phyloP scores from a whole-genome alignment of 1,284 basidiomycete genomes.

The Lentinula novae-zelandiae region DNA sequence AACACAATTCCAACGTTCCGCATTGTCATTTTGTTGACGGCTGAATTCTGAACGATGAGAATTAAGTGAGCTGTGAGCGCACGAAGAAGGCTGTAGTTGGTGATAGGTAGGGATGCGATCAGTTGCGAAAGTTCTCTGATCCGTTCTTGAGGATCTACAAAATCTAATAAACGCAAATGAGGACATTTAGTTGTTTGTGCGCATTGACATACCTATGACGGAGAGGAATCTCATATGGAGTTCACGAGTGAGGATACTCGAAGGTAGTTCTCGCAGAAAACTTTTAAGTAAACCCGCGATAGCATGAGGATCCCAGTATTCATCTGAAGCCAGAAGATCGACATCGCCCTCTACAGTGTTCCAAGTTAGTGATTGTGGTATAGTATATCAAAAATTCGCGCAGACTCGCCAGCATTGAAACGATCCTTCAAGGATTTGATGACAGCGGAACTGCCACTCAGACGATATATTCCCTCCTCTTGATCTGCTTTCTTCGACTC shows the following conservation, averaged over 20 bases:
- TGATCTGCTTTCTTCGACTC: constrained; percentile 89
- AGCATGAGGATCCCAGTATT: constrained; percentile 94
- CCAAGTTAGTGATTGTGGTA: neutral
- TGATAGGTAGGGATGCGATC: constrained; percentile 82
- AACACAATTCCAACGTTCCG: constrained; percentile 98
- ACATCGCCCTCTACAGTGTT: constrained; percentile 78
- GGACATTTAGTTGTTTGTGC: constrained; percentile 3
- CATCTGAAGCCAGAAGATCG: constrained; percentile 79
- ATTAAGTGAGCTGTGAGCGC: constrained; percentile 96
- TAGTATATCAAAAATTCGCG: neutral
- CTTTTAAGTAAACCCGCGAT: constrained; percentile 90
- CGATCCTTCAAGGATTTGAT: constrained; percentile 92
- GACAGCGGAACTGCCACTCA: constrained; percentile 90
- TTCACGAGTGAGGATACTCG: constrained; percentile 88
- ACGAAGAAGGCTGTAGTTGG: constrained; percentile 92
- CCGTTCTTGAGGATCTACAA: constrained; percentile 84
- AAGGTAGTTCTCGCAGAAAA: constrained; percentile 87
- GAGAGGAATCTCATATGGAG: constrained; percentile 85
- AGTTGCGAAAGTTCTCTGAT: constrained; percentile 84
- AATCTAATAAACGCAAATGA: constrained; percentile 49
- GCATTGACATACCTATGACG: constrained; percentile 74
- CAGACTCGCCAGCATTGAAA: constrained; percentile 77
- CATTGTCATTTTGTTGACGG: constrained; percentile 98
- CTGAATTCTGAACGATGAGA: constrained; percentile 87
- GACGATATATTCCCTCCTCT: constrained; percentile 96